Evolutionary conservation across 208 protist species (phyloP).

Genomic region (Leishmania tarentolae): DNA sequence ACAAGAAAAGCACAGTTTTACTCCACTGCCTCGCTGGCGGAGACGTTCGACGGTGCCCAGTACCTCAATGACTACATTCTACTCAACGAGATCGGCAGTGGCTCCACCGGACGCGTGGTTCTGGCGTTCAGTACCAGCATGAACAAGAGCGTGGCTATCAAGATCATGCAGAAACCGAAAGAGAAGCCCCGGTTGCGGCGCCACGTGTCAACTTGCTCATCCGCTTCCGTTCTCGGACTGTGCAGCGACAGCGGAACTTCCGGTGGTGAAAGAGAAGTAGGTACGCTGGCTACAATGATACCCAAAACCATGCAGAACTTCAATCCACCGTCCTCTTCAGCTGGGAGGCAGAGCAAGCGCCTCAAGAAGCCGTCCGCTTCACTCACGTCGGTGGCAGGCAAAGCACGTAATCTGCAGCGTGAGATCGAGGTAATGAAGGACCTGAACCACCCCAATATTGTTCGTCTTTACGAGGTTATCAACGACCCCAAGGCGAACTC

Average conservation of each 20-base stretch:
- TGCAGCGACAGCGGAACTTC: not conserved
- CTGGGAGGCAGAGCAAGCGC: not conserved
- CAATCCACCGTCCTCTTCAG: not conserved
- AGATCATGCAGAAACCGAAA: constrained; percentile 71
- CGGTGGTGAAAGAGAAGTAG: not conserved
- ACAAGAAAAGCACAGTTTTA: constrained; percentile 23
- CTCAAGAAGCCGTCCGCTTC: constrained; percentile 1
- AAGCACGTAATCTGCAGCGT: constrained; percentile 50
- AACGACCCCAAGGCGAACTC: constrained; percentile 91
- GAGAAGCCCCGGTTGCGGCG: constrained; percentile 18
- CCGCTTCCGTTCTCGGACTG: not conserved
- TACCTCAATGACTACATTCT: constrained; percentile 84
- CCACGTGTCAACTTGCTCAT: constrained; percentile 2
- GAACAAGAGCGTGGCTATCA: constrained; percentile 68
- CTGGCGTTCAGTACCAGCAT: constrained; percentile 55
- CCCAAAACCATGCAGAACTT: not conserved
- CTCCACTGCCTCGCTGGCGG: constrained; percentile 27
- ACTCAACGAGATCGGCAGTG: constrained; percentile 70
- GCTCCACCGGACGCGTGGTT: constrained; percentile 68
- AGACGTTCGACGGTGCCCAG: constrained; percentile 29
- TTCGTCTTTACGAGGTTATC: constrained; percentile 95
- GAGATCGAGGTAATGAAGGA: constrained; percentile 97
- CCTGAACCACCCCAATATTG: constrained; percentile 95
- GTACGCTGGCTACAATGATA: not conserved
- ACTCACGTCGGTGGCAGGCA: constrained; percentile 35